These are phyloP conservation scores for Cyathus striatus DNA, from an alignment of 768 basidiomycete species.

Conservation along the genomic window DNA sequence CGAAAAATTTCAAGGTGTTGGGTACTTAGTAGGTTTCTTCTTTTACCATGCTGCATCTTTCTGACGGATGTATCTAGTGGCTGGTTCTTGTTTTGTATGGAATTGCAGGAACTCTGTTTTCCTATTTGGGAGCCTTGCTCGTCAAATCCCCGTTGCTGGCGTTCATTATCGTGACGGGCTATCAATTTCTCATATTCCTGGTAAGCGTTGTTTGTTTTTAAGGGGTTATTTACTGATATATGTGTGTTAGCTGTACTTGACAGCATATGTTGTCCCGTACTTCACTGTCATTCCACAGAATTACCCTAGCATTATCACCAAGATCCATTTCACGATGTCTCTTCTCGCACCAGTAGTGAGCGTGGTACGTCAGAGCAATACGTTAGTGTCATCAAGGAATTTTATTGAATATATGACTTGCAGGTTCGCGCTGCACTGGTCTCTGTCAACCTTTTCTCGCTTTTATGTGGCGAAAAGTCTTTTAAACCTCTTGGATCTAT, in stretches of 20 bases:
- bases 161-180: background rate
- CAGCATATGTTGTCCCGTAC: conserved; percentile 11
- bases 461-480: conserved; percentile 48
- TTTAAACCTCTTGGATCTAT: conserved; percentile 34
- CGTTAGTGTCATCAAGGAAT: background rate
- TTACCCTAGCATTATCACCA: conserved; percentile 8
- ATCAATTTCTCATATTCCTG: background rate
- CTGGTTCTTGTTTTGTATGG: background rate
- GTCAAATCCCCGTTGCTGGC: background rate
- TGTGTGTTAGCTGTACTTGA: conserved; percentile 11
- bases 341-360: conserved; percentile 15
- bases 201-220: background rate
- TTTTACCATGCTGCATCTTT: background rate
- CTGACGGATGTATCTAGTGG: background rate
- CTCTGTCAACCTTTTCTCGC: conserved; percentile 56
- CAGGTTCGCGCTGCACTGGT: conserved; percentile 31
- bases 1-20: background rate
- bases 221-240: background rate
- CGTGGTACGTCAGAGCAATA: conserved; percentile 6
- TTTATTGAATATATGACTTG: background rate
- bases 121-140: background rate
- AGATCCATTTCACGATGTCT: conserved; percentile 12
- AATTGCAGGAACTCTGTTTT: background rate
- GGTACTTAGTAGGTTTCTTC: background rate
- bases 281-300: conserved; percentile 8